Conservation (phyloP, 768 basidiomycete species). For the Trametes cingulata region DNA sequence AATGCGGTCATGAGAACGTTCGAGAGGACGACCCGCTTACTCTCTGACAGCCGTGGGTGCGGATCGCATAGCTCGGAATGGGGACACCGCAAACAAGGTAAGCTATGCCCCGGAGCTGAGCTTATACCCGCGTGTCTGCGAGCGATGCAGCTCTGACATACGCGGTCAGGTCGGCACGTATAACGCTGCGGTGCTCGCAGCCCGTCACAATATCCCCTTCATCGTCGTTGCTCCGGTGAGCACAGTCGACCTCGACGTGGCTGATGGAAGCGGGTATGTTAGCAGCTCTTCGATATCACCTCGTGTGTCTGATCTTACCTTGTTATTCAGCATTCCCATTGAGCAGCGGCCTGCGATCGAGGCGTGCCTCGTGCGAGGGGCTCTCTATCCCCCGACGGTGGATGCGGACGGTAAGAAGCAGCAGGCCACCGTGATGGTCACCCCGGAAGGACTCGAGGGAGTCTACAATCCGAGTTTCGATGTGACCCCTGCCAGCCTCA, state of each 20-base stretch:
- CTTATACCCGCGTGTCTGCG: not conserved
- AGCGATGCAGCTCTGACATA: not conserved
- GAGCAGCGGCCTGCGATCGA: slow-evolving; percentile 89
- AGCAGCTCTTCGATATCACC: not conserved
- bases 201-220: slow-evolving; percentile 85
- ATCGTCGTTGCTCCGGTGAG: slow-evolving; percentile 92
- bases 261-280: slow-evolving; percentile 60
- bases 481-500: slow-evolving; percentile 91
- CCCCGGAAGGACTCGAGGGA: slow-evolving; percentile 53
- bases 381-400: slow-evolving; percentile 55
- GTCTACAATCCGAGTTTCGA: slow-evolving; percentile 97
- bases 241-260: slow-evolving; percentile 83
- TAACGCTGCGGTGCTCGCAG: slow-evolving; percentile 91
- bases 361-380: slow-evolving; percentile 86
- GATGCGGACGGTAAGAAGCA: slow-evolving; percentile 46
- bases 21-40: not conserved
- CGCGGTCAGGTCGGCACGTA: slow-evolving; percentile 78
- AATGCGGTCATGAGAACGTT: not conserved
- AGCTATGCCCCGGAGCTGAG: not conserved
- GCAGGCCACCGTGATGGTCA: slow-evolving; percentile 83
- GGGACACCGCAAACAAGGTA: slow-evolving; percentile 96
- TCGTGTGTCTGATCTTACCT: slow-evolving; percentile 12
- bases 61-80: slow-evolving; percentile 87
- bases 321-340: slow-evolving; percentile 72
- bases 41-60: slow-evolving; percentile 70